phyloP scores from a whole-genome alignment of 2,329 filamentous ascomycete species.

The Coniella lustricola region DNA sequence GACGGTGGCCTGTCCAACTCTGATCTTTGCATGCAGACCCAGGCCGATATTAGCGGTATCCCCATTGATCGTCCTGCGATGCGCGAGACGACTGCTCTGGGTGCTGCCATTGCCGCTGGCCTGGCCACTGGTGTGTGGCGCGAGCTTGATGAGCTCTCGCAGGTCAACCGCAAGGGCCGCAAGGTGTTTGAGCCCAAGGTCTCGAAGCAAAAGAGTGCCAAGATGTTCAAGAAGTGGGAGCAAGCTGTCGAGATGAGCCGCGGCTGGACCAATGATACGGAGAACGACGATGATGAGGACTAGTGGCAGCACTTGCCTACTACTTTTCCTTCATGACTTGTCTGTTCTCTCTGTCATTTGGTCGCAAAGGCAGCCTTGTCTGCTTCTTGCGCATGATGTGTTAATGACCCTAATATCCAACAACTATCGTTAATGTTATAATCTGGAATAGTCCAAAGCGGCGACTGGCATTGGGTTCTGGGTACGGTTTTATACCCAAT shows the following conservation, averaged over 20 bases:
- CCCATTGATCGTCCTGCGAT: conserved; percentile 78
- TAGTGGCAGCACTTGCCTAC: not conserved
- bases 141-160: conserved; percentile 63
- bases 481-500: conserved; percentile 4
- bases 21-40: conserved; percentile 84
- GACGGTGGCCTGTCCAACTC: conserved; percentile 88
- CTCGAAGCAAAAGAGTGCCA: conserved; percentile 32
- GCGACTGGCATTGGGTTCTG: not conserved
- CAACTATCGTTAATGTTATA: not conserved
- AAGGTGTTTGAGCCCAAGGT: conserved; percentile 65
- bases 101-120: conserved; percentile 84
- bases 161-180: conserved; percentile 64
- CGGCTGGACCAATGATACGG: conserved; percentile 39
- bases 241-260: conserved; percentile 53
- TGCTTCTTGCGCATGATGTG: not conserved
- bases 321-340: too few species aligned
- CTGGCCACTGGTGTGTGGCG: conserved; percentile 75
- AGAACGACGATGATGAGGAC: conserved; percentile 3
- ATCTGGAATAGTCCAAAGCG: not conserved
- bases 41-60: conserved; percentile 78
- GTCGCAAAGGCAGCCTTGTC: not conserved
- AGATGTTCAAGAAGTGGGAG: conserved; percentile 47
- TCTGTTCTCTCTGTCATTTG: not conserved
- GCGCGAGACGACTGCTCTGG: conserved; percentile 84
- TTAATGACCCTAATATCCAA: not conserved